Conservation (phyloP, 169 alveolate species). For the Plasmodium reichenowi region DNA sequence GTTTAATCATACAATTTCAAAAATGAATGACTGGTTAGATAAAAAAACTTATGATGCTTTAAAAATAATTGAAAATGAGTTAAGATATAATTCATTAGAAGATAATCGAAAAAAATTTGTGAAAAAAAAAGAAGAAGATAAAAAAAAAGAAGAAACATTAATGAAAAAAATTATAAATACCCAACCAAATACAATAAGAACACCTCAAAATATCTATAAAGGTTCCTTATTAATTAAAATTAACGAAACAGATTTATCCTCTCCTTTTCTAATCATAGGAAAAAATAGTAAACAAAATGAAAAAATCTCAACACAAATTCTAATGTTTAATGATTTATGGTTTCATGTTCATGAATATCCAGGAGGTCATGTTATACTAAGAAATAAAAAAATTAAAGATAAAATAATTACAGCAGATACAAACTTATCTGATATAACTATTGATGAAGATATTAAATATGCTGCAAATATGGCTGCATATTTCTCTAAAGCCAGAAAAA, state of each 20-base stretch:
- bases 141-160: slow-evolving; percentile 70
- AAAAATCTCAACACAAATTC: slow-evolving; percentile 81
- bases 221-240: slow-evolving; percentile 79
- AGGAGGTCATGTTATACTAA: slow-evolving; percentile 84
- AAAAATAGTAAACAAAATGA: slow-evolving; percentile 85
- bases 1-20: slow-evolving; percentile 60
- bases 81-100: slow-evolving; percentile 60
- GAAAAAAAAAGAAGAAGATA: slow-evolving; percentile 60
- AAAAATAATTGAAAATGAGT: slow-evolving; percentile 70
- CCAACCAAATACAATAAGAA: slow-evolving; percentile 76
- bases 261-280: slow-evolving; percentile 84
- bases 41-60: slow-evolving; percentile 71
- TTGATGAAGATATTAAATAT: slow-evolving; percentile 79
- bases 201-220: slow-evolving; percentile 77
- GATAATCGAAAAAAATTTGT: slow-evolving; percentile 72
- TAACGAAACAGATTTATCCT: slow-evolving; percentile 78
- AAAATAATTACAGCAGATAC: slow-evolving; percentile 60
- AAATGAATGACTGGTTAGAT: slow-evolving; percentile 74
- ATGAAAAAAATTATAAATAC: slow-evolving; percentile 73
- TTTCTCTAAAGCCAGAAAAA: slow-evolving; percentile 79
- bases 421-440: slow-evolving; percentile 35
- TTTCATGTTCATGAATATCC: slow-evolving; percentile 85
- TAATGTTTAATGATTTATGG: slow-evolving; percentile 83
- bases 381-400: slow-evolving; percentile 75
- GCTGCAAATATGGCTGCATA: slow-evolving; percentile 87